phyloP scores from a whole-genome alignment of 2,329 filamentous ascomycete species.

The Alternaria sp. region DNA sequence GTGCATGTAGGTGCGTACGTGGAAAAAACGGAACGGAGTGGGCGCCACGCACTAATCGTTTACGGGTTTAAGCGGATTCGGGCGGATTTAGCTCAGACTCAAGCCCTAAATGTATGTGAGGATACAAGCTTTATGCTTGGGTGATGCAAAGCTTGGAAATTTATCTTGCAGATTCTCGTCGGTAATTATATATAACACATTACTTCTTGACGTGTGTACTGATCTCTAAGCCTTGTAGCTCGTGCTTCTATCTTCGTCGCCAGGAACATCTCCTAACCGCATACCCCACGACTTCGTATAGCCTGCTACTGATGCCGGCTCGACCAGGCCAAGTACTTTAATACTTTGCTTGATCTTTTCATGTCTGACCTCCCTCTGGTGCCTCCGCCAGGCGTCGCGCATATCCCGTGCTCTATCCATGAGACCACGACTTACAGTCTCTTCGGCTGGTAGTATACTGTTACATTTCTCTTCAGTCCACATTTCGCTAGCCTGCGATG shows the following conservation, averaged over 20 bases:
- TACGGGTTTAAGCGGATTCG: not conserved
- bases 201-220: not conserved
- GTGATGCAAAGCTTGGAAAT: not conserved
- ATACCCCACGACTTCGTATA: conserved; percentile 19
- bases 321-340: conserved; percentile 40
- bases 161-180: not conserved
- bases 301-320: conserved; percentile 29
- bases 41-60: not conserved
- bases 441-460: not conserved
- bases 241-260: conserved; percentile 1
- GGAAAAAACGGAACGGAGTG: not conserved
- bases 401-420: conserved; percentile 35
- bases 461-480: conserved; percentile 5
- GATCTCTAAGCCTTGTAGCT: not conserved
- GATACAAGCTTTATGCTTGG: not conserved
- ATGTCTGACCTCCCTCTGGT: conserved; percentile 30
- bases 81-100: conserved; percentile 16
- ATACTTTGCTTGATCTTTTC: conserved; percentile 46
- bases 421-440: conserved; percentile 18
- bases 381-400: conserved; percentile 32
- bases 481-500: not conserved
- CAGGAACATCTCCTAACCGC: not conserved
- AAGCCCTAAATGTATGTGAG: not conserved
- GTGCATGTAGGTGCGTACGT: not conserved
- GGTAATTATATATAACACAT: not conserved